These are phyloP conservation scores for Xylaria cubensis DNA, from an alignment of 495 filamentous ascomycete species.

Conservation along the genomic window DNA sequence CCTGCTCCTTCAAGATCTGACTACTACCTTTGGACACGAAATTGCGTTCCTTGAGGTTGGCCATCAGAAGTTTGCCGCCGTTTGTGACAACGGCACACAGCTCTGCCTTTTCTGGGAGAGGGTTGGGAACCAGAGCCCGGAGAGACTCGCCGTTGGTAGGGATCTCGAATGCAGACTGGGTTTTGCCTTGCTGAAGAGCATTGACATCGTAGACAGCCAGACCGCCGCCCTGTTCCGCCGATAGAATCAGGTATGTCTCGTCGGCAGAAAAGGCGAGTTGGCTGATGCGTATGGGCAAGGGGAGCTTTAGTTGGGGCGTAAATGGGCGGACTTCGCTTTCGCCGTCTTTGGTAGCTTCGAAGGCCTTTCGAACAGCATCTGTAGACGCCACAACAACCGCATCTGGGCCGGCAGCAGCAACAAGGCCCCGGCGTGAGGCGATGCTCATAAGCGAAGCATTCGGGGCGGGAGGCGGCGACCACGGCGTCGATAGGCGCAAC, in stretches of 20 bases:
- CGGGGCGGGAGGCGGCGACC: constrained; percentile 78
- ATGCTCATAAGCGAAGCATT: constrained; percentile 86
- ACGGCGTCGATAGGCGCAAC: constrained; percentile 79
- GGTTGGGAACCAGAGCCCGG: constrained; percentile 81
- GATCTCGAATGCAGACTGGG: constrained; percentile 72
- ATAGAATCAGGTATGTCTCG: constrained; percentile 82
- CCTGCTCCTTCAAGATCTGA: constrained; percentile 70
- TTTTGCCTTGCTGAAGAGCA: constrained; percentile 66
- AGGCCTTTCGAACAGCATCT: constrained; percentile 78
- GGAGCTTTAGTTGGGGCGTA: constrained; percentile 72
- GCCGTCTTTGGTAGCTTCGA: constrained; percentile 62
- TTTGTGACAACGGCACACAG: constrained; percentile 80
- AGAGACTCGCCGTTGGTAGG: constrained; percentile 76
- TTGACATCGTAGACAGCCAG: constrained; percentile 81
- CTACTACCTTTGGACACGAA: constrained; percentile 67
- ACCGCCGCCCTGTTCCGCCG: constrained; percentile 81
- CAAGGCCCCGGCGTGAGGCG: constrained; percentile 77
- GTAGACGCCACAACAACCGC: constrained; percentile 76
- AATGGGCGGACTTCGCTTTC: constrained; percentile 74
- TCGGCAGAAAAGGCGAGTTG: constrained; percentile 89
- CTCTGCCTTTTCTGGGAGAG: constrained; percentile 65
- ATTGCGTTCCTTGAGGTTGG: constrained; percentile 73
- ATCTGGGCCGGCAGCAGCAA: constrained; percentile 88
- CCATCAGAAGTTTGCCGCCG: constrained; percentile 81
- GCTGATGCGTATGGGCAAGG: constrained; percentile 76